Percentiles rank a stretch among this genome's conserved stretches.
phyloP scores from a whole-genome alignment of 164 flowering plant species.

The Hamamelis virginiana region DNA sequence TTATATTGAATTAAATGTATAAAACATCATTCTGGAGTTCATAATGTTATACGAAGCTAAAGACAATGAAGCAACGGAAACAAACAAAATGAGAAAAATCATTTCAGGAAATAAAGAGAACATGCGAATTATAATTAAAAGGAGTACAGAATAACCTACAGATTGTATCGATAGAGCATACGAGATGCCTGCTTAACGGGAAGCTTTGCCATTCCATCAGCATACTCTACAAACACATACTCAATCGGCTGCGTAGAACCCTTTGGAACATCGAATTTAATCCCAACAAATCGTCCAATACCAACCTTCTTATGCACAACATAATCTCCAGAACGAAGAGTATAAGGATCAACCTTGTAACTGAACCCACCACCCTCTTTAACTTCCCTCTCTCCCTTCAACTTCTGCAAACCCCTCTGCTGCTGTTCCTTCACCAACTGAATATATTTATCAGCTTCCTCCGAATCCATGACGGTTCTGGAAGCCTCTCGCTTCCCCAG shows the following conservation, averaged over 20 bases:
- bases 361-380: slow-evolving; percentile 34
- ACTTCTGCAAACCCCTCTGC: slow-evolving; percentile 81
- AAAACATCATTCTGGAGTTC: too few species aligned
- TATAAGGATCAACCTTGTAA: slow-evolving; percentile 85
- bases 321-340: slow-evolving; percentile 72
- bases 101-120: not conserved
- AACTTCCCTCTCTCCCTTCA: slow-evolving; percentile 51
- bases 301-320: slow-evolving; percentile 98
- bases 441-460: slow-evolving; percentile 85
- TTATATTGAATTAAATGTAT: too few species aligned
- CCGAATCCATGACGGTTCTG: slow-evolving; percentile 44
- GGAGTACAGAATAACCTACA: slow-evolving; percentile 43
- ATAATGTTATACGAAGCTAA: too few species aligned
- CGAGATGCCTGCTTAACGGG: slow-evolving; percentile 83
- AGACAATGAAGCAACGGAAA: not conserved
- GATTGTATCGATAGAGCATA: slow-evolving; percentile 84
- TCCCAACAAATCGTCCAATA: slow-evolving; percentile 77
- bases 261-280: slow-evolving; percentile 65
- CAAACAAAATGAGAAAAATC: not conserved
- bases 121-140: not conserved
- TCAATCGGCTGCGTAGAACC: slow-evolving; percentile 47
- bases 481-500: slow-evolving; percentile 45
- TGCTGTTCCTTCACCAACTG: slow-evolving; percentile 85
- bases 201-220: slow-evolving; percentile 98
- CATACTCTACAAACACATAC: slow-evolving; percentile 86